Evolutionary conservation across 2,329 filamentous ascomycete genomes (phyloP).

Genomic region (Ascochyta pisi): DNA sequence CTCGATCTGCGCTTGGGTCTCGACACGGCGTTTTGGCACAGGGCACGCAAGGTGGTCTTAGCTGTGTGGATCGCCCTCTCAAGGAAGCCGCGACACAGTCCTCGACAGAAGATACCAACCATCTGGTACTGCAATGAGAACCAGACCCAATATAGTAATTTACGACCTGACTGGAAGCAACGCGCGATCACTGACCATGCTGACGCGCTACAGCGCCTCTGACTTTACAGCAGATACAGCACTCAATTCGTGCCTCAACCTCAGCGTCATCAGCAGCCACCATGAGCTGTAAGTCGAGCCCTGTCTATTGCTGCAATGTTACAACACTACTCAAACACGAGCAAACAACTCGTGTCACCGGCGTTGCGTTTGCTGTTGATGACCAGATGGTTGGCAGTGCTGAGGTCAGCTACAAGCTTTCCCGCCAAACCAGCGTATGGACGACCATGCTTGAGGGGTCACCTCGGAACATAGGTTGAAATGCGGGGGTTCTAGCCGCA

Average conservation of each 20-base stretch:
- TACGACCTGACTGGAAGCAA: neutral
- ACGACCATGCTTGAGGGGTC: neutral
- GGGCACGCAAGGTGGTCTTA: neutral
- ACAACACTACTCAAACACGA: neutral
- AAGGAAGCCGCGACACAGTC: neutral
- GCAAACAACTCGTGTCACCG: neutral
- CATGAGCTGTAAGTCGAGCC: no score
- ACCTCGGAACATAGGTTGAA: neutral
- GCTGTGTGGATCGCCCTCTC: neutral
- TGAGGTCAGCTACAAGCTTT: constrained; percentile 7
- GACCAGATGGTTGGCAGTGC: neutral
- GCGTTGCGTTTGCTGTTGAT: neutral
- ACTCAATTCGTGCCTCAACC: no score
- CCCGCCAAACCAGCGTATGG: neutral
- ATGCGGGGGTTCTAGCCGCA: neutral
- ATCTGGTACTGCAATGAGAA: neutral
- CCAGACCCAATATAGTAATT: neutral
- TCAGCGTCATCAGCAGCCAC: no score
- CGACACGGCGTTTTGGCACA: neutral
- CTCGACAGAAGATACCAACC: neutral
- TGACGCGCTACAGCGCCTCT: neutral
- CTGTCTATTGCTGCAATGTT: no score
- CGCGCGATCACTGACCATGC: neutral
- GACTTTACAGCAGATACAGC: no score
- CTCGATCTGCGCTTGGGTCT: neutral